Percentiles rank a stretch among this genome's conserved stretches.
Evolutionary conservation across 164 flowering plant species (phyloP).

Genomic region (Chimonanthus praecox): DNA sequence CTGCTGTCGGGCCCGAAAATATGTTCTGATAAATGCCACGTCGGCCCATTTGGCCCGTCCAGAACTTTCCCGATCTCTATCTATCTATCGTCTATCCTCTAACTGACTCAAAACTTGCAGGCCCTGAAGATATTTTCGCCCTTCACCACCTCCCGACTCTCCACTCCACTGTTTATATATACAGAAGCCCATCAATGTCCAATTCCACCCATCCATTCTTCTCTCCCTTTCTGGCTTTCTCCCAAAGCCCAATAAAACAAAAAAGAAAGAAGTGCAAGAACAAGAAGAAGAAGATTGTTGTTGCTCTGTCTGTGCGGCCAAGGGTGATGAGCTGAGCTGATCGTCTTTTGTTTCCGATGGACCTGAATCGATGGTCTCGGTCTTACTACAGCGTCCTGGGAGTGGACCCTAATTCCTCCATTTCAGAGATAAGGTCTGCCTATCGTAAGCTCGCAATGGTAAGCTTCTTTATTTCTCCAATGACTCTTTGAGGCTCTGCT

Average conservation of each 20-base stretch:
- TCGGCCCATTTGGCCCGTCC: not conserved
- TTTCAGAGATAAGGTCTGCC: constrained; percentile 23
- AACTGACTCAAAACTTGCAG: not conserved
- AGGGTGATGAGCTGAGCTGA: not conserved
- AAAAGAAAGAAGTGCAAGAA: too few species aligned
- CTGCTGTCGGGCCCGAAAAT: not conserved
- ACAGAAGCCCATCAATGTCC: not conserved
- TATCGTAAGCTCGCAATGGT: constrained; percentile 34
- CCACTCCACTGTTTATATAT: not conserved
- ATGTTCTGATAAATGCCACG: not conserved
- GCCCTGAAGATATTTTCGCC: not conserved
- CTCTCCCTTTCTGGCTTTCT: not conserved
- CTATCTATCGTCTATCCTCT: not conserved
- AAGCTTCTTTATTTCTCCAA: not conserved
- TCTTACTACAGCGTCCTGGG: constrained; percentile 20
- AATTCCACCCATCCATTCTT: too few species aligned
- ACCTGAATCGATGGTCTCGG: not conserved
- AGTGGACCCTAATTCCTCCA: constrained; percentile 12
- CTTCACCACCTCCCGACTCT: not conserved
- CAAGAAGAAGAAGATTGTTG: too few species aligned
- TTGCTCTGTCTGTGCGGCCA: too few species aligned
- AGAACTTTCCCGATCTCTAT: constrained; percentile 1
- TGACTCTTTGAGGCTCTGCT: too few species aligned
- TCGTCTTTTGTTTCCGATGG: not conserved
- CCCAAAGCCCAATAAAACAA: not conserved